These are phyloP conservation scores for Vigna unguiculata DNA, from an alignment of 306 rosid species.

Conservation along the genomic window DNA sequence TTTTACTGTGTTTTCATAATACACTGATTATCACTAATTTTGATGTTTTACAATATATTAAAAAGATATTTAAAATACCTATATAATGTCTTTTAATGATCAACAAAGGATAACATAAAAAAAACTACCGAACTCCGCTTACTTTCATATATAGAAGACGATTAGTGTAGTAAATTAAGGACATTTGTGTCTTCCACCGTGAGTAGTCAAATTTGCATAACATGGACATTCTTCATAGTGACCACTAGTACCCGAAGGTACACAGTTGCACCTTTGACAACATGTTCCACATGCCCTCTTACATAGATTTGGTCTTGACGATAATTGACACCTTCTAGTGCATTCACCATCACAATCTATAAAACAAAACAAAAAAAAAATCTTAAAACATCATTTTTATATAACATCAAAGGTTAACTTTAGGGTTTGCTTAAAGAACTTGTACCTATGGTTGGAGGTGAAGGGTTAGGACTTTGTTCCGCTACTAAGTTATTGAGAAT, in stretches of 20 bases:
- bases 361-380: background rate
- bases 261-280: conserved; percentile 66
- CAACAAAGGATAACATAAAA: no score
- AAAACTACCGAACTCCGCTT: no score
- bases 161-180: conserved; percentile 43
- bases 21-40: no score
- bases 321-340: conserved; percentile 56
- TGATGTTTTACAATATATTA: no score
- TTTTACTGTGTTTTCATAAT: no score
- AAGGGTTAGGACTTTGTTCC: background rate
- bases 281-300: conserved; percentile 76
- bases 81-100: no score
- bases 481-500: background rate
- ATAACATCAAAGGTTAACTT: no score
- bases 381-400: background rate
- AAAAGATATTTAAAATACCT: no score
- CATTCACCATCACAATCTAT: conserved; percentile 65
- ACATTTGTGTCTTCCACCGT: conserved; percentile 67
- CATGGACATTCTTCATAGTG: conserved; percentile 71
- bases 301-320: conserved; percentile 63
- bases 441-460: conserved; percentile 18
- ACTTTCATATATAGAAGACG: background rate
- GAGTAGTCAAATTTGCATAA: conserved; percentile 73
- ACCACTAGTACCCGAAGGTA: conserved; percentile 72
- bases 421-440: no score